Evolutionary conservation across 768 basidiomycete species (phyloP).

Genomic region (Pholiota molesta): DNA sequence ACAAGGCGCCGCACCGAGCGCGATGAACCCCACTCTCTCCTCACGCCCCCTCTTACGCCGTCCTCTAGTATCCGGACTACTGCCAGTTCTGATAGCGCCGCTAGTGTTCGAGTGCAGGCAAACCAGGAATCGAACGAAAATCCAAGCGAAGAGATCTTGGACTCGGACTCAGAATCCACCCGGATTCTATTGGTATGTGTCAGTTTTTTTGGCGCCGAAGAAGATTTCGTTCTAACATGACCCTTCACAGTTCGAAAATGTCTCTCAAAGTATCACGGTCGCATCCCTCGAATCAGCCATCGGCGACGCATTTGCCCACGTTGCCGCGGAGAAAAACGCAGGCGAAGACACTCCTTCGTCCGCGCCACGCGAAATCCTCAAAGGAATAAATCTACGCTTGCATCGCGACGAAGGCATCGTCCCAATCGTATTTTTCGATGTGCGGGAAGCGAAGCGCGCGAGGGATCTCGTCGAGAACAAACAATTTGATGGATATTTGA

Average conservation of each 20-base stretch:
- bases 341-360: background rate
- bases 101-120: conserved; percentile 14
- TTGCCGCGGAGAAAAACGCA: conserved; percentile 5
- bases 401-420: conserved; percentile 55
- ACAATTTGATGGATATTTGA: conserved; percentile 21
- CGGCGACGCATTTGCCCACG: conserved; percentile 23
- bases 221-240: background rate
- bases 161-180: conserved; percentile 32
- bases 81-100: conserved; percentile 34
- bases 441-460: conserved; percentile 54
- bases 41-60: conserved; percentile 75
- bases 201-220: background rate
- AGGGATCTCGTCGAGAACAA: conserved; percentile 40
- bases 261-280: conserved; percentile 31
- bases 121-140: conserved; percentile 25
- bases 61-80: conserved; percentile 54
- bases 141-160: conserved; percentile 24
- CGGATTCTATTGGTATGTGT: conserved; percentile 38
- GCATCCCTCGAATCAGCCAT: conserved; percentile 32
- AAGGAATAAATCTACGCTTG: conserved; percentile 58
- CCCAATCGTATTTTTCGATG: conserved; percentile 63
- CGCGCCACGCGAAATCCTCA: conserved; percentile 12
- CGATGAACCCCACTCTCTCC: conserved; percentile 40
- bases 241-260: conserved; percentile 36
- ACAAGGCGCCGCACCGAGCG: conserved; percentile 37